Base-by-base conservation (phyloP, 352 stramenopile genomes). In the Stramenopiles sp. region DNA sequence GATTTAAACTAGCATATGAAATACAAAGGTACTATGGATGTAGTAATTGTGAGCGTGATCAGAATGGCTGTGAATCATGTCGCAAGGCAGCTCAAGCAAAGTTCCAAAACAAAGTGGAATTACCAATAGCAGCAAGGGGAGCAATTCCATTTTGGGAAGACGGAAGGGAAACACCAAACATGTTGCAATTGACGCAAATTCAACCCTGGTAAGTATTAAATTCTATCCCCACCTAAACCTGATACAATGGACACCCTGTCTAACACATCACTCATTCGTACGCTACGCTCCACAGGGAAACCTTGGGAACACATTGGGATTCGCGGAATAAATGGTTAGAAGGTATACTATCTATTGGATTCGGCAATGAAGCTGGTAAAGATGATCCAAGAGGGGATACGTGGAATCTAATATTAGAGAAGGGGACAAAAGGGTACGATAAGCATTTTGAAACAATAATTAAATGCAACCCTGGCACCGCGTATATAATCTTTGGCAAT, bases 1-100 rank as follows among this genome's bases (percentile, higher is more conserved):
- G 53, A 69, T 69, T 69, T 69, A 69, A 69, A 69, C 27, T 69
- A 69, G 53, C 53, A 69, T 69, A 69, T 69, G 53, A 69, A 69
- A 27, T 69, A 69, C 53, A 69, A 69, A 69, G 53, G 53, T 69
- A 69, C 53, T 69, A 69, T 69, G 53, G 53, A 69, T 69, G 53
- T 69, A 23, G 27, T 69, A 69, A 27, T 23, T 69, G 53, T 27
- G 20, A 23, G 20, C 20, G 27, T 69, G 27, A 23, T 23, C 27
- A 69, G 20, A 69, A 69, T 69, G 53, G 53, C 20, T 69, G 53
- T 69, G 27, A 23, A 69, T 23, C 20, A 69, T 69, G 53, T 69
- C 20, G 53, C 20, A 69, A 69, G 27, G 53, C 53, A 69, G 53
- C 53, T 23, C 20, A 20, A 69, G 53, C 20, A 69, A 69, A 69